These are phyloP conservation scores for Ustulina deusta DNA, from an alignment of 2,329 filamentous ascomycete genomes.

Conservation along the genomic window DNA sequence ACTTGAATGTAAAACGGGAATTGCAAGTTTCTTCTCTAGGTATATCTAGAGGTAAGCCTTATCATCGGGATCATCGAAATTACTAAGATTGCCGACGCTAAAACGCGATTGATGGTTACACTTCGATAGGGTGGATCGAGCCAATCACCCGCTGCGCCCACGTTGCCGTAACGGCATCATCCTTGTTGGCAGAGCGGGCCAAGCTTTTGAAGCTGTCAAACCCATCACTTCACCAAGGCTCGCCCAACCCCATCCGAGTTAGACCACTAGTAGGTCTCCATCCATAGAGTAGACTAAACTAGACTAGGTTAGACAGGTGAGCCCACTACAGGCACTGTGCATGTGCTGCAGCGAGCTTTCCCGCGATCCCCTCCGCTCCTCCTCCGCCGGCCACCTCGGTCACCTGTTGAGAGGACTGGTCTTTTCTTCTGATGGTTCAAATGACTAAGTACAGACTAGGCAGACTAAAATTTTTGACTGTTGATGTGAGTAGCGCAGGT, in stretches of 20 bases:
- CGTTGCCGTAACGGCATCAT: conserved; percentile 28
- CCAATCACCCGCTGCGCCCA: conserved; percentile 11
- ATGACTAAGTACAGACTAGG: not conserved
- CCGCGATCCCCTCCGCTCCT: not conserved
- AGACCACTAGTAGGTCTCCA: not conserved
- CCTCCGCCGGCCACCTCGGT: not conserved
- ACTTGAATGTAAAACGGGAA: not conserved
- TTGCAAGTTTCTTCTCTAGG: not conserved
- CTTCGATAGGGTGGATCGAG: conserved; percentile 1
- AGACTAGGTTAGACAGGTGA: too few relatives aligned
- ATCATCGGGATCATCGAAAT: not conserved
- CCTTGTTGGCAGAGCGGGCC: conserved; percentile 15
- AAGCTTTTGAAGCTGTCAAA: conserved; percentile 3
- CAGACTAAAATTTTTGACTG: not conserved
- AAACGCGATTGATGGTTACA: not conserved
- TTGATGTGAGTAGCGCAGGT: not conserved
- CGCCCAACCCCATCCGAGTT: not conserved
- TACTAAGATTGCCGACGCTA: conserved; percentile 1
- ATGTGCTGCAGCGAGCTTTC: not conserved
- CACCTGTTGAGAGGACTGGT: not conserved
- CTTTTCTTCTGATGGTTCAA: not conserved
- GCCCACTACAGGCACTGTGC: too few relatives aligned
- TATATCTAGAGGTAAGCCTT: too few relatives aligned
- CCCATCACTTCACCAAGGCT: not conserved
- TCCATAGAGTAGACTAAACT: not conserved